Conservation (phyloP, 1,284 basidiomycete genomes). For the Trichosporon ovoides region DNA sequence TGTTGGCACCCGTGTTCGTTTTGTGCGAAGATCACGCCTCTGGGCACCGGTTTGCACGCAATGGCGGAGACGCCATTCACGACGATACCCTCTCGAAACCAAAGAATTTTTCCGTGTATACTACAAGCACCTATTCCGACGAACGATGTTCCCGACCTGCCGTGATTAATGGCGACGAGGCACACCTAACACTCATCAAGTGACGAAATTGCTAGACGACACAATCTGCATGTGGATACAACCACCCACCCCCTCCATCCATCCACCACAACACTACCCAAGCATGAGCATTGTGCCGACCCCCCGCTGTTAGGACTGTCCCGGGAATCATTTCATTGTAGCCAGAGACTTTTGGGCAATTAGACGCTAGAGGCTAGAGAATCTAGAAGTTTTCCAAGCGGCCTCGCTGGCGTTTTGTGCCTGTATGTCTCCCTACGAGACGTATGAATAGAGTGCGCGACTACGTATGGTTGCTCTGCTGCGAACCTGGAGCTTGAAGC, state of each 20-base stretch:
- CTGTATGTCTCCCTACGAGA: constrained; percentile 12
- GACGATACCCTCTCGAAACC: constrained; percentile 11
- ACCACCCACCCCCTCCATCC: background rate
- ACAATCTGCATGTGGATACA: constrained; percentile 1
- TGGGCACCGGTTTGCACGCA: constrained; percentile 19
- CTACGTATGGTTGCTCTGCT: background rate
- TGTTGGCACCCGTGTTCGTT: constrained; percentile 24
- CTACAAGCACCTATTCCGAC: constrained; percentile 19
- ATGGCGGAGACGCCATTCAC: constrained; percentile 13
- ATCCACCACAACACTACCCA: background rate
- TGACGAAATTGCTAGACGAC: background rate
- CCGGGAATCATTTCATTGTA: constrained; percentile 12
- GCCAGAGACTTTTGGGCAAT: constrained; percentile 14
- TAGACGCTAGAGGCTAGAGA: constrained; percentile 25
- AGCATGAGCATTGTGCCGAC: constrained; percentile 21
- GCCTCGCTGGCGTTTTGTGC: constrained; percentile 22
- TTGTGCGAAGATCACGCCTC: constrained; percentile 10
- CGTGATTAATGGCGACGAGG: constrained; percentile 20
- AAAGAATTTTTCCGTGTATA: constrained; percentile 18
- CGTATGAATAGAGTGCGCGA: constrained; percentile 23
- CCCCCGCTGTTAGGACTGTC: constrained; percentile 19
- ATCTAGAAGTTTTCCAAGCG: constrained; percentile 15
- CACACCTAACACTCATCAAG: constrained; percentile 12
- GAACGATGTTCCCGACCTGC: constrained; percentile 17
- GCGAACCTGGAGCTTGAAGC: background rate